phyloP scores from a whole-genome alignment of 208 protist species.

The Trypanosoma scelopori region DNA sequence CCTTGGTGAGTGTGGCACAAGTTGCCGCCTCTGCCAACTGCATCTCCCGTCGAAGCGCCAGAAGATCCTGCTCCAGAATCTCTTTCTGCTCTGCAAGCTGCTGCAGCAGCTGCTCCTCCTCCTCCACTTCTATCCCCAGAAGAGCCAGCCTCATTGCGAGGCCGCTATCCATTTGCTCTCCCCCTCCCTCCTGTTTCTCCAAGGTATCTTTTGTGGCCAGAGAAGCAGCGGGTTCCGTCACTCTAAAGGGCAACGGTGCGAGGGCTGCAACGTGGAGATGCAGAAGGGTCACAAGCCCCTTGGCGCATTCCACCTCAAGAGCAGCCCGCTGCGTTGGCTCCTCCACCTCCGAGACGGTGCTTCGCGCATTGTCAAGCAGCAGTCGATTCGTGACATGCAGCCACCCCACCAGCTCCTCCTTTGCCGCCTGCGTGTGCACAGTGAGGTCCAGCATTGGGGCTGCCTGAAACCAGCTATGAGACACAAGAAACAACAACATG shows the following conservation, averaged over 20 bases:
- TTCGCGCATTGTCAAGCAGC: constrained; percentile 14
- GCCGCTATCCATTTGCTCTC: neutral
- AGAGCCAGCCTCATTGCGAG: neutral
- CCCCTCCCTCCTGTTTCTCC: no score
- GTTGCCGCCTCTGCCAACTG: neutral
- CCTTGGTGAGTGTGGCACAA: neutral
- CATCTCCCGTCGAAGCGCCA: neutral
- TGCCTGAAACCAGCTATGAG: neutral
- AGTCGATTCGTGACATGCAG: constrained; percentile 28
- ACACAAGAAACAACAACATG: constrained; percentile 23
- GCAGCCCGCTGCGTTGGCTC: constrained; percentile 22
- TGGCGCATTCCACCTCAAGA: constrained; percentile 15
- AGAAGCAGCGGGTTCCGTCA: neutral
- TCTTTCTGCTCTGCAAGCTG: neutral
- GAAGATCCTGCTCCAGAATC: neutral
- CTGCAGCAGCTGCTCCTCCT: neutral
- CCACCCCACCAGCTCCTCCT: constrained; percentile 31
- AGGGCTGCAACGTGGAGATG: constrained; percentile 11
- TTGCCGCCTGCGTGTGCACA: neutral
- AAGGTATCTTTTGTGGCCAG: no score
- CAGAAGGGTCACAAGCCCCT: constrained; percentile 4
- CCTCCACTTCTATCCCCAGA: neutral
- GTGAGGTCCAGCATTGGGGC: neutral
- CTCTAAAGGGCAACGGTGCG: neutral
- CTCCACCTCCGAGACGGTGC: constrained; percentile 12